Base-by-base conservation (phyloP, 345 rosid genomes). In the Cochlearia excelsa region DNA sequence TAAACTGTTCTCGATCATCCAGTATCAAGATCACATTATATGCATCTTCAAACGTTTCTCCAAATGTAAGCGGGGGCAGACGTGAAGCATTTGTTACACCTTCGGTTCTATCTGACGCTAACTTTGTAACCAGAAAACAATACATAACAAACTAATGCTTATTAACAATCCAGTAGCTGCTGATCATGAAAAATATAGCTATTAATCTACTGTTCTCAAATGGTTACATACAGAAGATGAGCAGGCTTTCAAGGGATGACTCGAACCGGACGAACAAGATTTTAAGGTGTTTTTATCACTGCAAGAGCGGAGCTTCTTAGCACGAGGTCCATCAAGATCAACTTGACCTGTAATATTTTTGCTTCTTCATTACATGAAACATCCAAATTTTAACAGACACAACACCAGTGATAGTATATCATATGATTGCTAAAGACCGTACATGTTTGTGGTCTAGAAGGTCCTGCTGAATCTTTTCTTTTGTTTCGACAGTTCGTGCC, bases 1-100 rank as follows among this genome's bases (percentile, higher is more conserved):
- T 79, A 79, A 84, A 90, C 46, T 90, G 86, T 79, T 90, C 95
- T 37, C 88, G 47, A 26, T 58, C 91, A 79, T 92, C 97, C 68
- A 92, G 61, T 65, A 89, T 82, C 70, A 89, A 68, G 51, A 84
- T 66, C 39, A 88, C 86, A 69, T 84, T 82, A 77, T 88, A 92
- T 43, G 67, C 70, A 71, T 84, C 91, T 74, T 78, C 87, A 77
- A 92, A 92, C 27, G 78, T 73, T 73, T 88, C 97, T 66, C 94
- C 94, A 27, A 58, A 74, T 68, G 65, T 66, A 63, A 92, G 76
- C 67, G 94, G 95, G 30, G 98, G 97, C 71, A 75, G 64, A 59
- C 77, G 74, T 73, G 72, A 51, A 61, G 63, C 3, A 46, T 67
- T 78, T 60, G 65, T 51, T 51, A 58, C 55, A 63, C 75, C 75